Percentiles rank a stretch among this genome's conserved stretches.
Evolutionary conservation across 768 basidiomycete species (phyloP).

Genomic region (Xerocomellus intermedius): DNA sequence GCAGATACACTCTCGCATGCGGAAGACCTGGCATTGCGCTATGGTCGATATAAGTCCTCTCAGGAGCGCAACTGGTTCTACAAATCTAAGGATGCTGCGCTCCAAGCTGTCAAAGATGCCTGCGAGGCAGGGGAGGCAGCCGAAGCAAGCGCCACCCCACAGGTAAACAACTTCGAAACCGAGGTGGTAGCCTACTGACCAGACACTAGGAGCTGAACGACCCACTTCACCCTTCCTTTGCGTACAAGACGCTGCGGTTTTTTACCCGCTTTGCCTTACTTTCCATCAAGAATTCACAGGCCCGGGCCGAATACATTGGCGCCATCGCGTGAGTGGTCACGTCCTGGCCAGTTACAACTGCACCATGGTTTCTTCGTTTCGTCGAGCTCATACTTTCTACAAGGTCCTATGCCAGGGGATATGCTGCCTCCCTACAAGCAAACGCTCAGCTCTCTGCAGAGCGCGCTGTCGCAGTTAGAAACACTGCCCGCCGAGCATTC

Average conservation of each 20-base stretch:
- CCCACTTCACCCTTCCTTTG: background rate
- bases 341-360: no score
- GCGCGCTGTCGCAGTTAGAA: background rate
- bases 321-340: background rate
- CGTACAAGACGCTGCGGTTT: background rate
- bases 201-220: background rate
- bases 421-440: background rate
- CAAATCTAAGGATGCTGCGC: background rate
- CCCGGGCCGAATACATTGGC: background rate
- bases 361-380: background rate
- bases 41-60: background rate
- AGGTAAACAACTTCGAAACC: background rate
- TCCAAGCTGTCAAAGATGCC: background rate
- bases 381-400: background rate
- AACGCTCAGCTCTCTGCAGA: background rate
- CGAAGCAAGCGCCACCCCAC: background rate
- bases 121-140: background rate
- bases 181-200: background rate
- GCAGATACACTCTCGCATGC: background rate
- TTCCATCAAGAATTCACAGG: background rate
- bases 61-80: background rate
- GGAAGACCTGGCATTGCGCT: background rate
- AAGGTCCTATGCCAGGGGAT: background rate
- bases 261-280: background rate
- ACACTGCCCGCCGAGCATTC: background rate